Base-by-base conservation (phyloP, 768 basidiomycete genomes). In the Asterophora parasitica region DNA sequence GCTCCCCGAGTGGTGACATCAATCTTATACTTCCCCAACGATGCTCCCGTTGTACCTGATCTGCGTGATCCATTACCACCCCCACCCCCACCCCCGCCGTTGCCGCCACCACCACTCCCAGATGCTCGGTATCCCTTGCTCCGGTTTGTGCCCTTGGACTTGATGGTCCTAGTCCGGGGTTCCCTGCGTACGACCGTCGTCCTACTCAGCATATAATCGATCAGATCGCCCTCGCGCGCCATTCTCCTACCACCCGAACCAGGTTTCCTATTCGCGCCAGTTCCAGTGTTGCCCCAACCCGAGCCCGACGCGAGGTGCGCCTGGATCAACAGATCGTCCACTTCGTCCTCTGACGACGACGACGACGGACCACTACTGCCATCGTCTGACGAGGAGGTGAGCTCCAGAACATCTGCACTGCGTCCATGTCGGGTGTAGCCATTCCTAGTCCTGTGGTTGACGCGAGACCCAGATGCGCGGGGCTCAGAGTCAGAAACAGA, bases 201-300 rank as follows among this genome's bases (percentile, higher is more conserved):
- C 39, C 75, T 70, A 11, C 70, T 68, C 40, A 88, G 57, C 85
- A 88, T 88, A 60, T 79, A 80, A 54, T 88, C 82, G 39, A 88
- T 84, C 43, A 85, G 60, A 56, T 71, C 79, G 60, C 59, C 73
- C 52, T 70, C 74, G 61, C 66, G 71, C 46, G 23, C 23, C 23
- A 3, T 23, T 23, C 56, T 63, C 33, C 42, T n/a, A 32, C 41
- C 34, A 4, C 44, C 39, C 13, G 54, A 47, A 34, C 11, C 43
- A 46, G 36, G 38, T 44, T n/a, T 50, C 51, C 33, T 50, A 50
- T 17, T 42, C 11, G 23, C 23, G 23, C 23, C 23, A 23, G 23
- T 3, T 23, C 30, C 40, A 38, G 20, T 41, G 16, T 46, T 28
- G 12, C 23, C 23, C 3, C 6, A 23, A 6, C 23, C 23, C 23